phyloP scores from a whole-genome alignment of 23 red algal species.

The Gracilaria domingensis region DNA sequence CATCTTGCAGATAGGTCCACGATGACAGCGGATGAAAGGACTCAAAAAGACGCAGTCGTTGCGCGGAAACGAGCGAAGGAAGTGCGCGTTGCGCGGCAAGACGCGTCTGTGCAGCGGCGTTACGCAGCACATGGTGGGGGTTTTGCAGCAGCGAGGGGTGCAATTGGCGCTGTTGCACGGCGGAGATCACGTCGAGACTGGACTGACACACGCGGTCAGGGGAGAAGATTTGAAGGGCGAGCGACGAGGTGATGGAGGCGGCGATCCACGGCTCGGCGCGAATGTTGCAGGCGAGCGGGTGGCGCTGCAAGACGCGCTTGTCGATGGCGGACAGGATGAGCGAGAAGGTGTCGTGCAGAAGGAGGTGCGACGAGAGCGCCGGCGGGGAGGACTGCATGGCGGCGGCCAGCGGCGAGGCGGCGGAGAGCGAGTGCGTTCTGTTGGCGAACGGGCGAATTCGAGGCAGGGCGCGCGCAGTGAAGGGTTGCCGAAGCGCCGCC shows the following conservation, averaged over 20 bases:
- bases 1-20: conserved; percentile 4
- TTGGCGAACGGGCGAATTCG: background rate
- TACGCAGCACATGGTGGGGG: background rate
- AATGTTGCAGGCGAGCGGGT: conserved; percentile 7
- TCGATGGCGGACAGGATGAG: conserved; percentile 2
- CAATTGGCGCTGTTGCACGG: background rate
- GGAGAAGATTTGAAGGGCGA: background rate
- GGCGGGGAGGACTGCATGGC: background rate
- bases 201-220: background rate
- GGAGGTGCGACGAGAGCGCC: background rate
- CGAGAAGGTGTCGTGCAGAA: background rate
- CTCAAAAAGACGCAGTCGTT: background rate
- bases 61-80: background rate
- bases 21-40: background rate
- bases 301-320: background rate
- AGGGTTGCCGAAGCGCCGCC: background rate
- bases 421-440: background rate
- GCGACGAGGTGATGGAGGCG: background rate
- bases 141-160: background rate
- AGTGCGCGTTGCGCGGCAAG: background rate
- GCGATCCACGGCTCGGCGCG: conserved; percentile 1
- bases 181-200: background rate
- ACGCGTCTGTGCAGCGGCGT: background rate
- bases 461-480: background rate
- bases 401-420: background rate